Evolutionary conservation across 768 basidiomycete species (phyloP).

Genomic region (Agrocybe praecox): DNA sequence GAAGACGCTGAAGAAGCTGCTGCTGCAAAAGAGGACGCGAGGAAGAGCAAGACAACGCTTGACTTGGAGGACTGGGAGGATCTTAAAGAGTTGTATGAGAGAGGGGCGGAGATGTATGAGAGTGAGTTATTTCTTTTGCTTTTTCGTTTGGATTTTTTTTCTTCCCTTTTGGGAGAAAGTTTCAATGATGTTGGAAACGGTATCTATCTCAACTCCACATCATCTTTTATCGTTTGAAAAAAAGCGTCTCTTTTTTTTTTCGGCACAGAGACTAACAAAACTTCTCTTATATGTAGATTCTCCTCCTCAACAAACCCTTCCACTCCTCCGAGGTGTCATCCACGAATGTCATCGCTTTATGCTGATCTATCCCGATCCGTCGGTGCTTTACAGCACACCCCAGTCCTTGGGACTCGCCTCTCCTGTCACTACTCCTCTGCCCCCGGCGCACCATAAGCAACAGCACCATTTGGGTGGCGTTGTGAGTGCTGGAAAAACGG

Average conservation of each 20-base stretch:
- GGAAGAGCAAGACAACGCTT: slow-evolving; percentile 20
- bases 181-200: too few species aligned
- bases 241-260: not conserved
- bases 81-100: slow-evolving; percentile 62
- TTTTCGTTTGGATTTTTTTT: not conserved
- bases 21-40: not conserved
- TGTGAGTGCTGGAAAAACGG: not conserved
- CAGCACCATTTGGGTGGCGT: not conserved
- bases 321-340: slow-evolving; percentile 62
- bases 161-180: too few species aligned
- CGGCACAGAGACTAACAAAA: not conserved
- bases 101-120: slow-evolving; percentile 61
- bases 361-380: slow-evolving; percentile 55
- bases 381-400: slow-evolving; percentile 41
- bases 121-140: slow-evolving; percentile 35
- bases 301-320: slow-evolving; percentile 49
- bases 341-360: slow-evolving; percentile 73
- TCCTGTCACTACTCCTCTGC: not conserved
- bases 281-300: slow-evolving; percentile 31
- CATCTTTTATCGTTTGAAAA: too few species aligned
- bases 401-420: not conserved
- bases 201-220: too few species aligned
- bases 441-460: not conserved
- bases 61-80: slow-evolving; percentile 65
- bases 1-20: not conserved